These are phyloP conservation scores for Hygrophila difformis DNA, from an alignment of 257 asterid species.

Conservation along the genomic window DNA sequence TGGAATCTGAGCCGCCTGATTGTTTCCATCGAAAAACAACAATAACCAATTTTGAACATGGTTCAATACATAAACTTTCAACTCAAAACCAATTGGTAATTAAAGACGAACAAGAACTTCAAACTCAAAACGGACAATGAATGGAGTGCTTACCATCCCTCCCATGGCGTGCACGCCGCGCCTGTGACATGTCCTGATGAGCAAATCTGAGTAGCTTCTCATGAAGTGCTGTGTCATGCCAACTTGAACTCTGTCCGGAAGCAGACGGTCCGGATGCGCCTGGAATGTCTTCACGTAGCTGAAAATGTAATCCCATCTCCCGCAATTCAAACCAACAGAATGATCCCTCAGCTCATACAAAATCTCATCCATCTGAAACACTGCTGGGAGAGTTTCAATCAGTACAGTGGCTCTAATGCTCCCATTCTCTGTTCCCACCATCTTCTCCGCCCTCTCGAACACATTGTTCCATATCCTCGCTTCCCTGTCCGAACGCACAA, in stretches of 20 bases:
- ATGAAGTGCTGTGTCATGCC: constrained; percentile 94
- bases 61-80: too few relatives aligned
- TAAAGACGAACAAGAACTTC: too few relatives aligned
- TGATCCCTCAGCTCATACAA: constrained; percentile 77
- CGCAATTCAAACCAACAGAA: constrained; percentile 83
- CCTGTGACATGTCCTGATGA: constrained; percentile 75
- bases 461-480: constrained; percentile 88
- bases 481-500: constrained; percentile 45
- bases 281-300: constrained; percentile 95
- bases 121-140: too few relatives aligned
- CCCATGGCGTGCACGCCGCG: constrained; percentile 98
- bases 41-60: too few relatives aligned
- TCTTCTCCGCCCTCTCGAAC: constrained; percentile 63
- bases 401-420: constrained; percentile 90
- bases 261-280: constrained; percentile 70
- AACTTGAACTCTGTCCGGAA: constrained; percentile 84
- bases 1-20: constrained; percentile 99
- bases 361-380: constrained; percentile 91
- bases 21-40: too few relatives aligned
- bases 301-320: constrained; percentile 96
- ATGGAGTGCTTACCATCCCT: constrained; percentile 52
- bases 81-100: too few relatives aligned
- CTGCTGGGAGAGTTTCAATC: constrained; percentile 94
- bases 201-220: constrained; percentile 81
- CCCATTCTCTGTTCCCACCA: constrained; percentile 66